Evolutionary conservation across 805 yeast genomes (phyloP).

Genomic region (Torulaspora microellipsoides): DNA sequence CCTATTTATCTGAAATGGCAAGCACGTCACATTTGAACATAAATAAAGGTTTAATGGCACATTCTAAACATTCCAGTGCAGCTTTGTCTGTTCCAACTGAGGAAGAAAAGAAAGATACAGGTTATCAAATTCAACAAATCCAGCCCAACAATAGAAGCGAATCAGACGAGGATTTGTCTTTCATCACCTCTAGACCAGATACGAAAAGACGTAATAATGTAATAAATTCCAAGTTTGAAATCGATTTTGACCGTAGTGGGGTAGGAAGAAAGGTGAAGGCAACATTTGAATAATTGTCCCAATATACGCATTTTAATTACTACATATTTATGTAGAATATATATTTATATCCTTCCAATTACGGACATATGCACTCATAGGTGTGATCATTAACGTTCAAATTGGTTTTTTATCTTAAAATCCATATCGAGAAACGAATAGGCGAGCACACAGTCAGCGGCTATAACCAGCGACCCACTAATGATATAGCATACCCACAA

Average conservation of each 20-base stretch:
- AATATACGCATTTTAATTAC: too few relatives aligned
- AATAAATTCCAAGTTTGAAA: conserved; percentile 33
- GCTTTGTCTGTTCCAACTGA: conserved; percentile 26
- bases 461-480: conserved; percentile 44
- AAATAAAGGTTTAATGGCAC: conserved; percentile 1
- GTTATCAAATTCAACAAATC: conserved; percentile 25
- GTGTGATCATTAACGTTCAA: not conserved
- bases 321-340: too few relatives aligned
- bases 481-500: conserved; percentile 51
- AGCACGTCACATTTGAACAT: conserved; percentile 3
- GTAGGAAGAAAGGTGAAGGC: conserved; percentile 39
- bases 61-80: conserved; percentile 17
- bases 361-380: too few relatives aligned
- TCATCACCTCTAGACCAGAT: conserved; percentile 11
- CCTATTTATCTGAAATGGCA: conserved; percentile 18
- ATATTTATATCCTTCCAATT: too few relatives aligned
- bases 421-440: conserved; percentile 35
- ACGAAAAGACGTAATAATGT: conserved; percentile 23
- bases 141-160: conserved; percentile 12
- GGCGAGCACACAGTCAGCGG: conserved; percentile 35
- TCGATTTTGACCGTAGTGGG: conserved; percentile 38
- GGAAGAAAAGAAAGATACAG: conserved; percentile 27
- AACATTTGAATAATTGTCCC: conserved; percentile 6
- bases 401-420: conserved; percentile 23
- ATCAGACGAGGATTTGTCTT: conserved; percentile 4